Evolutionary conservation across 306 rosid genomes (phyloP).

Genomic region (Inga laurina): DNA sequence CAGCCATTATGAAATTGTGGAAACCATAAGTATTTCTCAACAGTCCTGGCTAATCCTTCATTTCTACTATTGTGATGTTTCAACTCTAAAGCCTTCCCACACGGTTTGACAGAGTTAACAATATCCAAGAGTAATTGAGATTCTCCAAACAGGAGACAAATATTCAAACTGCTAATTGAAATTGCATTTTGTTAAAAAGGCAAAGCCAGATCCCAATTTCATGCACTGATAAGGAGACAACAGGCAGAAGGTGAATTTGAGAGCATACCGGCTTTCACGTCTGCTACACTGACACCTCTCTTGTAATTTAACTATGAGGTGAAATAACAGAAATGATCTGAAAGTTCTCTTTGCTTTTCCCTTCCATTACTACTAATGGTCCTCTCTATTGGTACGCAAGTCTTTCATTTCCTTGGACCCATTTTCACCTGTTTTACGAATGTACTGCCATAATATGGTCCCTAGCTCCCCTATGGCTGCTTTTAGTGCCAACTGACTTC

Average conservation of each 20-base stretch:
- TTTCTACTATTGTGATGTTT: neutral
- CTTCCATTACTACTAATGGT: slow-evolving; percentile 24
- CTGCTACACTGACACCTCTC: neutral
- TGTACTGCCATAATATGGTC: slow-evolving; percentile 28
- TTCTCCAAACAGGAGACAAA: neutral
- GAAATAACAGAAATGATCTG: neutral
- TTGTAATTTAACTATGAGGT: neutral
- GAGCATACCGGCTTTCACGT: neutral
- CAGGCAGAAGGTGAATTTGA: neutral
- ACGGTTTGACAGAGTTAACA: neutral
- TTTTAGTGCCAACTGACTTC: slow-evolving; percentile 10
- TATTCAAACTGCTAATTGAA: neutral
- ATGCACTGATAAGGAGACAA: slow-evolving; percentile 40
- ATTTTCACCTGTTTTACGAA: slow-evolving; percentile 18
- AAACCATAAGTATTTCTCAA: neutral
- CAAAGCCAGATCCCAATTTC: slow-evolving; percentile 32
- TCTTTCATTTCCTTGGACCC: slow-evolving; percentile 21
- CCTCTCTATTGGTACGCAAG: slow-evolving; percentile 13
- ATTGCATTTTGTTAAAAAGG: slow-evolving; percentile 4
- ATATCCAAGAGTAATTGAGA: neutral
- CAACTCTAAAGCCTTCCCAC: neutral
- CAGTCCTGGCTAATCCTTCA: neutral
- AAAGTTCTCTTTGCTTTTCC: neutral
- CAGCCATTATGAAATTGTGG: neutral
- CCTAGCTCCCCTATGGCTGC: too few species aligned